Evolutionary conservation across 2,329 filamentous ascomycete species (phyloP).

Genomic region (Ploettnerulaceae sp.): DNA sequence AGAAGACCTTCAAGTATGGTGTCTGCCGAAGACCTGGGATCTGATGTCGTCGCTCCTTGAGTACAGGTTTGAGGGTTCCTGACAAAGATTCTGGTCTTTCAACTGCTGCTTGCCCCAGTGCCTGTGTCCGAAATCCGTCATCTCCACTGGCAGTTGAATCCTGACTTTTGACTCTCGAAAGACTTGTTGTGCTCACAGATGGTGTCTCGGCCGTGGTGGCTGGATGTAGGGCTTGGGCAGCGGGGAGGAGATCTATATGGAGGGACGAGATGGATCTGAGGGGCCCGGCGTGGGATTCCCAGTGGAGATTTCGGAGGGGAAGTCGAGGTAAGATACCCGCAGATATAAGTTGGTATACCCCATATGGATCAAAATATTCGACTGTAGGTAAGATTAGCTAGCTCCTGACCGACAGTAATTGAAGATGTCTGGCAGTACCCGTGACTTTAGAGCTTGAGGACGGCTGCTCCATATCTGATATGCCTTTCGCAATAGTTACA

Average conservation of each 20-base stretch:
- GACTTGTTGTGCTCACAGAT: constrained; percentile 31
- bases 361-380: constrained; percentile 92
- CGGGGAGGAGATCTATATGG: constrained; percentile 76
- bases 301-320: constrained; percentile 87
- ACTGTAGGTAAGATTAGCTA: constrained; percentile 47
- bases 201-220: constrained; percentile 35
- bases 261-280: constrained; percentile 90
- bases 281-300: constrained; percentile 91
- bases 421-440: constrained; percentile 42
- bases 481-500: background rate
- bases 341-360: constrained; percentile 77
- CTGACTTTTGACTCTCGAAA: constrained; percentile 35
- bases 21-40: constrained; percentile 91
- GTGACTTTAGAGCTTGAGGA: constrained; percentile 73
- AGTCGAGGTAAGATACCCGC: constrained; percentile 73
- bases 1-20: constrained; percentile 85
- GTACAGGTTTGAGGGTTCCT: constrained; percentile 23
- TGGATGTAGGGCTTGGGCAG: constrained; percentile 41
- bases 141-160: constrained; percentile 39
- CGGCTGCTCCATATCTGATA: constrained; percentile 53
- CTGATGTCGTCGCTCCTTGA: constrained; percentile 73
- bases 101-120: constrained; percentile 38
- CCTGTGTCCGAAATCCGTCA: constrained; percentile 58
- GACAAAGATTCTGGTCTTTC: constrained; percentile 26
- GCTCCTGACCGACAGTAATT: background rate